Evolutionary conservation across 768 basidiomycete species (phyloP).

Genomic region (Coprinellus micaceus): DNA sequence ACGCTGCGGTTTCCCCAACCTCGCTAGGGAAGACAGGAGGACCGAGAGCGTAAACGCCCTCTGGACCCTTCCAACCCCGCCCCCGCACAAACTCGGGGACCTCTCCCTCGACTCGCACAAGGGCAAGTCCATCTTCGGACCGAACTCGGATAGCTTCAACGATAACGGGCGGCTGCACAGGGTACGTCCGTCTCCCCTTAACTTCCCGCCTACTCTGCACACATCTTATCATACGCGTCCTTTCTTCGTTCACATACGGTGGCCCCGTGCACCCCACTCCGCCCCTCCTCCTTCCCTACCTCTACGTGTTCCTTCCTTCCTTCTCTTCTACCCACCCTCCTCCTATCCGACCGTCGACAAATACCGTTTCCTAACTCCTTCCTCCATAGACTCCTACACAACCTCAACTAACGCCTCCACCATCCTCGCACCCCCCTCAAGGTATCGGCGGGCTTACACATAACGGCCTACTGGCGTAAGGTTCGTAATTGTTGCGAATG

Average conservation of each 20-base stretch:
- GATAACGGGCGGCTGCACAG: too few relatives aligned
- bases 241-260: not conserved
- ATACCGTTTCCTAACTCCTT: too few relatives aligned
- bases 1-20: not conserved
- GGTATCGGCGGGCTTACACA: too few relatives aligned
- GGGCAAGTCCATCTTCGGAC: not conserved
- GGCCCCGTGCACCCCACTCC: too few relatives aligned
- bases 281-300: too few relatives aligned
- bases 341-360: not conserved
- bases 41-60: slow-evolving; percentile 41
- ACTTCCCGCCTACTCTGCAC: too few relatives aligned
- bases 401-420: slow-evolving; percentile 16
- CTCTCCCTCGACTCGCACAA: not conserved
- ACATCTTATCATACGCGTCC: not conserved
- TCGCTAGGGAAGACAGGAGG: slow-evolving; percentile 2
- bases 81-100: not conserved
- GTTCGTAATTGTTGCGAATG: too few relatives aligned
- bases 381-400: too few relatives aligned
- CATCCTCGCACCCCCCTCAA: slow-evolving; percentile 70
- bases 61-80: slow-evolving; percentile 48
- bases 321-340: too few relatives aligned
- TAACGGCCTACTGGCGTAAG: too few relatives aligned
- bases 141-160: not conserved
- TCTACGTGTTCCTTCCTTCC: too few relatives aligned
- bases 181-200: too few relatives aligned